Evolutionary conservation across 2,329 filamentous ascomycete species (phyloP).

Genomic region (Sarocladium oryzae): DNA sequence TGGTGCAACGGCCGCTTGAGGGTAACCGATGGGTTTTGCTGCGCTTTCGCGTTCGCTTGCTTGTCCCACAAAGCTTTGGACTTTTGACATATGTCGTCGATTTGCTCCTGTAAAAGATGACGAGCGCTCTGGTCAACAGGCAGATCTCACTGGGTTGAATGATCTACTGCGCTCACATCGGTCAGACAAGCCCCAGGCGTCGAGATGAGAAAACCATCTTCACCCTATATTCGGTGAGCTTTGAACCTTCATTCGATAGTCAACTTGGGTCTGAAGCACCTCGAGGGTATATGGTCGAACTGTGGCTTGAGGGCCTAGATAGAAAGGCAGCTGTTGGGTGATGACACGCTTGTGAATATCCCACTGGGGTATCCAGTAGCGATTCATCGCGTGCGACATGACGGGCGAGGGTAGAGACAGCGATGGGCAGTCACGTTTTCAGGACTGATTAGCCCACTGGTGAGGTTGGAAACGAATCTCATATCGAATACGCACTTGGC

Average conservation of each 20-base stretch:
- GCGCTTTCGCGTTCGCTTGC: constrained; percentile 44
- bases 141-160: background rate
- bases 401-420: background rate
- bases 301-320: constrained; percentile 51
- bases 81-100: constrained; percentile 55
- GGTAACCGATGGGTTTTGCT: constrained; percentile 39
- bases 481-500: background rate
- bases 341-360: constrained; percentile 57
- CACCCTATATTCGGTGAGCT: constrained; percentile 36
- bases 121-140: background rate
- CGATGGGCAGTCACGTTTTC: too few relatives aligned
- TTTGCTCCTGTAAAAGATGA: constrained; percentile 45
- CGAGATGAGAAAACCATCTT: constrained; percentile 55
- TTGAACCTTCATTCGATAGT: constrained; percentile 14
- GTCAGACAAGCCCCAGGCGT: constrained; percentile 52
- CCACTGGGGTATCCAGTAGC: constrained; percentile 54
- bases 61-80: constrained; percentile 51
- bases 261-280: constrained; percentile 29
- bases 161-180: constrained; percentile 40
- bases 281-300: constrained; percentile 51
- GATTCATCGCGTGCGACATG: constrained; percentile 37
- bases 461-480: background rate
- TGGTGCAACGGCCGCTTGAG: constrained; percentile 52
- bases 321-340: constrained; percentile 50
- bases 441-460: too few relatives aligned